phyloP scores from a whole-genome alignment of 495 filamentous ascomycete species.

The Penicillium argentinense region DNA sequence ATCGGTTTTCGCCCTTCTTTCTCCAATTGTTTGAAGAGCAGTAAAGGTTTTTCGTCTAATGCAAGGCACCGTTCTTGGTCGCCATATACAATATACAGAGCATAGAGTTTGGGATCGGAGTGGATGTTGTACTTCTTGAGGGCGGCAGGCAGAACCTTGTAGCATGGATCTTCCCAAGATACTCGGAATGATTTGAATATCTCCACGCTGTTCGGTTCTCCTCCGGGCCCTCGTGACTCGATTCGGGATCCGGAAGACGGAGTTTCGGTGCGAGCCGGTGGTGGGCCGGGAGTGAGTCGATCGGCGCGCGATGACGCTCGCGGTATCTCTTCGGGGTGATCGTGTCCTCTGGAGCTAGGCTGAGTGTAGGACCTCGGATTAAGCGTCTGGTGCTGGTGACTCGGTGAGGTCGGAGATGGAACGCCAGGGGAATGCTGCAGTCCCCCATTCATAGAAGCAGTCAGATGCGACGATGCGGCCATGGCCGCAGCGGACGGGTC shows the following conservation, averaged over 20 bases:
- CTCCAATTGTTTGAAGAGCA: conserved; percentile 95
- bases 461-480: conserved; percentile 74
- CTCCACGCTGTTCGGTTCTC: conserved; percentile 62
- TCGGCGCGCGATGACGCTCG: conserved; percentile 30
- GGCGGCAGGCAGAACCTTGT: conserved; percentile 94
- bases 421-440: conserved; percentile 68
- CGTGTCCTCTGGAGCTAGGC: conserved; percentile 31
- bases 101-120: conserved; percentile 94
- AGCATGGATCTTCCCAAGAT: conserved; percentile 94
- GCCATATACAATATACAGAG: conserved; percentile 95
- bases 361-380: conserved; percentile 51
- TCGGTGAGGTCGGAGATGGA: conserved; percentile 82
- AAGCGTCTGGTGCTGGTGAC: conserved; percentile 47
- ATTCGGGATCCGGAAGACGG: conserved; percentile 40
- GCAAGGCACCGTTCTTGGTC: conserved; percentile 94
- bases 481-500: conserved; percentile 67
- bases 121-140: conserved; percentile 98
- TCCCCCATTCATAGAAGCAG: conserved; percentile 67
- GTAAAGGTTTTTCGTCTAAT: conserved; percentile 87
- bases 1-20: conserved; percentile 97
- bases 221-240: conserved; percentile 51
- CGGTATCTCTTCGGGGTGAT: conserved; percentile 44
- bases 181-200: conserved; percentile 99
- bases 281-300: conserved; percentile 41
- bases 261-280: conserved; percentile 38